Conservation (phyloP, 2,329 filamentous ascomycete species). For the Apiospora sp. region DNA sequence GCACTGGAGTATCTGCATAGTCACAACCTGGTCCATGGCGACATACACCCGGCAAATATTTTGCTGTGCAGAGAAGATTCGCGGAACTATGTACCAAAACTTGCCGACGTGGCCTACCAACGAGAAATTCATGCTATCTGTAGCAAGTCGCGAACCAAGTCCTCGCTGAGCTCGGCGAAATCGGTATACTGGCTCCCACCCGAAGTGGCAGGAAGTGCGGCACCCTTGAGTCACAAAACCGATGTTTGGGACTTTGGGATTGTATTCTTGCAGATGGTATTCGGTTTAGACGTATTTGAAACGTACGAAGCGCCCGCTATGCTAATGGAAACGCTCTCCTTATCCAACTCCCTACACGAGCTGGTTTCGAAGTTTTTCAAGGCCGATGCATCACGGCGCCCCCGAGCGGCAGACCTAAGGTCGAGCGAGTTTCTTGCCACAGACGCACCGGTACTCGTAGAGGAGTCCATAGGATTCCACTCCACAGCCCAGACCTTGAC, state of each 20-base stretch:
- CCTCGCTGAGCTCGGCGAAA: constrained; percentile 67
- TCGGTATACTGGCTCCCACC: constrained; percentile 86
- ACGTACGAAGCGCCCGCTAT: constrained; percentile 82
- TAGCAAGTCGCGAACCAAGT: constrained; percentile 58
- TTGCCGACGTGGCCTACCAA: constrained; percentile 78
- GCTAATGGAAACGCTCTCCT: constrained; percentile 72
- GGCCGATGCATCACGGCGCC: constrained; percentile 81
- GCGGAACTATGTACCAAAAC: constrained; percentile 75
- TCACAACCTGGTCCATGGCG: constrained; percentile 82
- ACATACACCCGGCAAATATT: constrained; percentile 82
- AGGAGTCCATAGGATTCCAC: constrained; percentile 50
- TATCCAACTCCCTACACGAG: constrained; percentile 81
- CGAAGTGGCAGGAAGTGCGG: constrained; percentile 71
- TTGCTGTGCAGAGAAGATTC: constrained; percentile 75
- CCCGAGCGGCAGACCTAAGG: constrained; percentile 78
- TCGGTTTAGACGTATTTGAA: constrained; percentile 79
- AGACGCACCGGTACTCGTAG: constrained; percentile 65
- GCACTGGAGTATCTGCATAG: constrained; percentile 88
- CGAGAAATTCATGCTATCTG: constrained; percentile 69
- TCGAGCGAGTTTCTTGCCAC: constrained; percentile 73
- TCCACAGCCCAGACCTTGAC: constrained; percentile 52
- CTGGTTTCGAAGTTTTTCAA: constrained; percentile 86
- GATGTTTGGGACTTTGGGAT: constrained; percentile 97
- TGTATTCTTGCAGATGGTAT: constrained; percentile 91
- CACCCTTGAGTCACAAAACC: constrained; percentile 75